phyloP scores from a whole-genome alignment of 306 rosid genomes.

The Mucuna pruriens region DNA sequence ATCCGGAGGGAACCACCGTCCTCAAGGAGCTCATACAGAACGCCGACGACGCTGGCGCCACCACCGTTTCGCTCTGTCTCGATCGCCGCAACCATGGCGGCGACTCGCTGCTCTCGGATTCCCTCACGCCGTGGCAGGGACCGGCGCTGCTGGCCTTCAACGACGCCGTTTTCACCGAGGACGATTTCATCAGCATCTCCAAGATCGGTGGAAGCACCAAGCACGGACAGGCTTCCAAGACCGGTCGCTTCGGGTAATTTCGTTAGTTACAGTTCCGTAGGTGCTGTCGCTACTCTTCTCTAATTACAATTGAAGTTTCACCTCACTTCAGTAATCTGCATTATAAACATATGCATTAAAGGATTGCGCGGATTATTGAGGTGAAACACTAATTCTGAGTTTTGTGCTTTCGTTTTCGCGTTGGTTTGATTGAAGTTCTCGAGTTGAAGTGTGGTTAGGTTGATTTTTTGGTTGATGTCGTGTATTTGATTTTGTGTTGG shows the following conservation, averaged over 20 bases:
- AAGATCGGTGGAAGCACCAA: slow-evolving; percentile 94
- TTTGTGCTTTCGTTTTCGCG: neutral
- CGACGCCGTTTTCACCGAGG: slow-evolving; percentile 87
- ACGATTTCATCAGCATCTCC: slow-evolving; percentile 88
- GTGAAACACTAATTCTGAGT: no score
- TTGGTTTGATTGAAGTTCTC: neutral
- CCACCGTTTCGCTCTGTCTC: slow-evolving; percentile 78
- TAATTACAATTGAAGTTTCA: no score
- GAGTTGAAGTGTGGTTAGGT: neutral
- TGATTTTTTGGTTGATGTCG: neutral
- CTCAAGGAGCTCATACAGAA: slow-evolving; percentile 94
- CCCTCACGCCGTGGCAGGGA: slow-evolving; percentile 90
- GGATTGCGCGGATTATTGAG: no score
- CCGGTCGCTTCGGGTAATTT: slow-evolving; percentile 93
- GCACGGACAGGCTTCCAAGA: slow-evolving; percentile 82
- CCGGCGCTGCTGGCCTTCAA: slow-evolving; percentile 87
- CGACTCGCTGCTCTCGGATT: slow-evolving; percentile 60
- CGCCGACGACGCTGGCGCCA: slow-evolving; percentile 99
- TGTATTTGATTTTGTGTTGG: neutral
- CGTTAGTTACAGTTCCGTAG: no score
- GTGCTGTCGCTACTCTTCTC: no score
- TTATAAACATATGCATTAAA: no score
- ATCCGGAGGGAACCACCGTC: slow-evolving; percentile 97
- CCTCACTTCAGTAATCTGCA: no score
- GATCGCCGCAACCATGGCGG: slow-evolving; percentile 73